Evolutionary conservation across 345 rosid genomes (phyloP), one percentile per base, ranked within the genome.

Genomic region (Luvunga scandens): DNA sequence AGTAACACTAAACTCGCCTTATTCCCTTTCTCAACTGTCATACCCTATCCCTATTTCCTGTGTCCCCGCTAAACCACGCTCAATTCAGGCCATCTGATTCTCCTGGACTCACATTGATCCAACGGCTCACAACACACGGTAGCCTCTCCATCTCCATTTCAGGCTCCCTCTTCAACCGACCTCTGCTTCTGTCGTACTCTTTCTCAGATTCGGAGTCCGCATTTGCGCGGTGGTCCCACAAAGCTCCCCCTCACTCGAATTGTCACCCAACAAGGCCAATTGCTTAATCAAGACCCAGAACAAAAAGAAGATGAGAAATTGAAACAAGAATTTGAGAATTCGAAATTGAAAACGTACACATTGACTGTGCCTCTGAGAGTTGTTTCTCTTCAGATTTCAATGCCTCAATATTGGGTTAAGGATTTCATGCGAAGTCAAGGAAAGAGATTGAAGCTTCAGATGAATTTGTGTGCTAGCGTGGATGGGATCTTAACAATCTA

Each of bases 341-440:
- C 92, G 85, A 93, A 93, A 66, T 81, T 91, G 0, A 95, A 93
- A 85, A 86, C 91, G 22, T 92, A 75, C 62, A 82, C 98, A 12
- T 77, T 95, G 66, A 84, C 96, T 1, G 93, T 92, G 14, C 99
- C 98, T 36, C 75, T 95, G 39, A 86, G 83, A 39, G 62, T 95
- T 45, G 89, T 88, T 73, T 89, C 95, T 72, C 88, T 93, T 24
- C 97, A 92, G 65, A 92, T 92, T 75, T 95, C 97, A 0, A 67
- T 90, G 12, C 99, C 98, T 78, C 93, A 97, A 50, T 91, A 93
- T 21, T 95, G 99, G 0, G 69, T 87, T 71, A 93, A 95, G 94
- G 97, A 93, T 36, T 95, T 93, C 63, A 83, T 89, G 28, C 85
- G 81, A 81, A 87, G 92, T 3, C 98, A 95, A 84, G 93, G 97